These are phyloP conservation scores for Solanum pinnatisectum DNA, from an alignment of 257 asterid genomes.

Conservation along the genomic window DNA sequence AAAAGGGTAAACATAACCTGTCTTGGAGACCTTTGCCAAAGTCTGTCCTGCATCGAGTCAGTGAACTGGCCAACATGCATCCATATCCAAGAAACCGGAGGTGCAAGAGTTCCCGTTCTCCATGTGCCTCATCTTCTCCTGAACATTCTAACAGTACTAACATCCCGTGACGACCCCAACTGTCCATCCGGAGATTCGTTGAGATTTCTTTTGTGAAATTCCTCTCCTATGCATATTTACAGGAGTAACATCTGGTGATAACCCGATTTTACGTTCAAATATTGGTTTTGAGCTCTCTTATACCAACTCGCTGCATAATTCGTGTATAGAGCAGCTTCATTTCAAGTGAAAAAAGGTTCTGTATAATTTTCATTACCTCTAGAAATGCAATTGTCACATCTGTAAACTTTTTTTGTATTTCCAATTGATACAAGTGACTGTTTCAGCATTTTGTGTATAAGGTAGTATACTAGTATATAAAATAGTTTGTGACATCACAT, in stretches of 20 bases:
- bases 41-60: slow-evolving; percentile 57
- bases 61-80: slow-evolving; percentile 58
- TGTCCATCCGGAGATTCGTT: background rate
- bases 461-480: background rate
- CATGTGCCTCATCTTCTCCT: slow-evolving; percentile 16
- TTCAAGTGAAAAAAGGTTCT: background rate
- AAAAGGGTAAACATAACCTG: slow-evolving; percentile 57
- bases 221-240: background rate
- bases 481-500: background rate
- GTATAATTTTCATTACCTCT: background rate
- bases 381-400: background rate
- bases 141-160: background rate
- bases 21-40: slow-evolving; percentile 96
- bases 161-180: background rate
- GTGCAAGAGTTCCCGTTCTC: slow-evolving; percentile 22
- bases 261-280: background rate
- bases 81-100: slow-evolving; percentile 75
- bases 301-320: background rate
- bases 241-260: background rate
- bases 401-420: background rate
- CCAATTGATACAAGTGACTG: background rate
- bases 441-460: background rate
- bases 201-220: background rate
- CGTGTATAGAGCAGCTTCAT: background rate
- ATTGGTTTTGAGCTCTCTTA: slow-evolving; percentile 1